Evolutionary conservation across 2,329 filamentous ascomycete species (phyloP).

Genomic region (Diaporthe humulicola): DNA sequence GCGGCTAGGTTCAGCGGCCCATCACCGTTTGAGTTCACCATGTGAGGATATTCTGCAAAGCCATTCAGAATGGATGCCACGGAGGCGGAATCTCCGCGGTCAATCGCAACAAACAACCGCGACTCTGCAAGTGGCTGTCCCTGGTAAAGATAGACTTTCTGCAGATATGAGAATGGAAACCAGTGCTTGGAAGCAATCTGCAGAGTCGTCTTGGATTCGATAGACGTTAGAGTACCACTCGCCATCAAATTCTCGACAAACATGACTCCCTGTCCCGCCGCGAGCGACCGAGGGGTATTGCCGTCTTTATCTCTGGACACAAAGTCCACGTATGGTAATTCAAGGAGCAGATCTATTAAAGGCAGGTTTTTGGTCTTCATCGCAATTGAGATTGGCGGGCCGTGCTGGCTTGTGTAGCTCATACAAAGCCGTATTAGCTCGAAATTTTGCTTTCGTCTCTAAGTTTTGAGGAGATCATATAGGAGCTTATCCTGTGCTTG

Average conservation of each 20-base stretch:
- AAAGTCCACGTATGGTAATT: not conserved
- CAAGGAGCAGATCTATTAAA: not conserved
- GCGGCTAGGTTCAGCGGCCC: not conserved
- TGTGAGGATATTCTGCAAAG: rapidly evolving
- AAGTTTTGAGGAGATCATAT: not conserved
- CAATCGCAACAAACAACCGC: not conserved
- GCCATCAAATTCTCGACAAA: not conserved
- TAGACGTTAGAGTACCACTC: too few relatives aligned
- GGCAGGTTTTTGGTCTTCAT: not conserved
- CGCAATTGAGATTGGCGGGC: not conserved
- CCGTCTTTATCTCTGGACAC: not conserved
- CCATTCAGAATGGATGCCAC: not conserved
- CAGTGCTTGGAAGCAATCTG: not conserved
- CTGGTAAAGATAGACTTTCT: too few relatives aligned
- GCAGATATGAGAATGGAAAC: not conserved
- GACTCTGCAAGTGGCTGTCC: too few relatives aligned
- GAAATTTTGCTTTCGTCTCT: not conserved
- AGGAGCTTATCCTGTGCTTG: not conserved
- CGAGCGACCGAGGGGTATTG: not conserved
- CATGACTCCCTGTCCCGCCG: not conserved
- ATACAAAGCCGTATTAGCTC: not conserved
- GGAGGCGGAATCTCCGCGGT: not conserved
- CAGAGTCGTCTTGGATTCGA: not conserved
- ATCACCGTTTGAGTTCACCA: not conserved
- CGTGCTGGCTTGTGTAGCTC: not conserved